A percentile compares a stretch with the other conserved stretches of the same genome.
phyloP scores from a whole-genome alignment of 1,139 yeast species.

The Pichia sp. region DNA sequence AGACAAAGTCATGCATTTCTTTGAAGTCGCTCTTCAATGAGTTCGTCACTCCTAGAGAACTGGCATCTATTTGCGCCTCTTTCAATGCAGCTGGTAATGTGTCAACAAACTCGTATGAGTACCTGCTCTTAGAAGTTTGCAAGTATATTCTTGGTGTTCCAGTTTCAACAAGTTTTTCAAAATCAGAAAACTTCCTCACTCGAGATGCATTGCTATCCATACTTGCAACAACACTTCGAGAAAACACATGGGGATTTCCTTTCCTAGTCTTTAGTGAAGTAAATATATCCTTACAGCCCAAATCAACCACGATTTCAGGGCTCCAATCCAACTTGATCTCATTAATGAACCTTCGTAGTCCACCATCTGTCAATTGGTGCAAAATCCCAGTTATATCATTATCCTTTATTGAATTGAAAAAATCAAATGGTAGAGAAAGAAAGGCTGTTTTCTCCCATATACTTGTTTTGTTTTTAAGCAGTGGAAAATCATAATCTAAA shows the following conservation, averaged over 20 bases:
- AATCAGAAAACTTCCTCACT: neutral
- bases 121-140: neutral
- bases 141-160: conserved; percentile 9
- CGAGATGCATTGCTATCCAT: neutral
- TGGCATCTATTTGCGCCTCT: conserved; percentile 5
- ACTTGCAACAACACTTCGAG: conserved; percentile 4
- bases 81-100: conserved; percentile 31
- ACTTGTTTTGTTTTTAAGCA: conserved; percentile 19
- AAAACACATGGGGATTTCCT: conserved; percentile 14
- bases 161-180: neutral
- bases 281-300: conserved; percentile 8
- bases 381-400: conserved; percentile 8
- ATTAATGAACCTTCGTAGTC: conserved; percentile 11
- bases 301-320: neutral
- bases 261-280: conserved; percentile 15
- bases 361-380: conserved; percentile 14
- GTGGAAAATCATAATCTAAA: neutral
- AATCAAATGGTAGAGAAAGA: conserved; percentile 33
- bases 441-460: conserved; percentile 42
- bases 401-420: conserved; percentile 23
- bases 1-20: conserved; percentile 45
- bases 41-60: conserved; percentile 43
- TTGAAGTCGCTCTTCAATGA: conserved; percentile 43
- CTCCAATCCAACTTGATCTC: conserved; percentile 6
- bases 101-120: conserved; percentile 28